phyloP scores from a whole-genome alignment of 2,329 filamentous ascomycete genomes.

The Corinectria fuckeliana region DNA sequence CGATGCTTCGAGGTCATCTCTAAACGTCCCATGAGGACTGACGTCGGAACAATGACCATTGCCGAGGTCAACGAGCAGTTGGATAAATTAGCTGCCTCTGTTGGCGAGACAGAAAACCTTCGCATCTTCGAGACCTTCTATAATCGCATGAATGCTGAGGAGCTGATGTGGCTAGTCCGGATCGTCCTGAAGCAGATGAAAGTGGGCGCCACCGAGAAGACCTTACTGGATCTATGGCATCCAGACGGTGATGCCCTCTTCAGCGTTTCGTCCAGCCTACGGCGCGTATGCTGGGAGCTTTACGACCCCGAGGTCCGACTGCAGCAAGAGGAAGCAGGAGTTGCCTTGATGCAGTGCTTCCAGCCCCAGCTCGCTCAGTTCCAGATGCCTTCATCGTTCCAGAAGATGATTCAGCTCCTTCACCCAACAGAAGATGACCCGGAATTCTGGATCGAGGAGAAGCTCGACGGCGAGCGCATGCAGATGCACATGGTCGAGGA shows the following conservation, averaged over 20 bases:
- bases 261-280: conserved; percentile 88
- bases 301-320: conserved; percentile 75
- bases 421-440: conserved; percentile 71
- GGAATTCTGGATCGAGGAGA: conserved; percentile 97
- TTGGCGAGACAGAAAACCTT: conserved; percentile 83
- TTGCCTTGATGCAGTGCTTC: conserved; percentile 91
- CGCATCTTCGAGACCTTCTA: conserved; percentile 87
- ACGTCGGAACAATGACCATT: conserved; percentile 80
- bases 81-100: conserved; percentile 76
- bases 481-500: conserved; percentile 91
- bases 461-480: conserved; percentile 95
- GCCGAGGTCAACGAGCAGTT: conserved; percentile 88
- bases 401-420: conserved; percentile 76
- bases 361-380: conserved; percentile 95
- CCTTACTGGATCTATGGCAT: conserved; percentile 84
- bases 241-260: conserved; percentile 79
- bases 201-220: conserved; percentile 83
- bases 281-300: conserved; percentile 94
- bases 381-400: conserved; percentile 78
- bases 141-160: conserved; percentile 87
- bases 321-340: conserved; percentile 74
- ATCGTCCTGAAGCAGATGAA: conserved; percentile 85
- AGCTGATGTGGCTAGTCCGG: conserved; percentile 92
- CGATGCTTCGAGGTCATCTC: conserved; percentile 86
- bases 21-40: conserved; percentile 78